phyloP scores from a whole-genome alignment of 805 yeast species.

The Metschnikowia santaceciliae region DNA sequence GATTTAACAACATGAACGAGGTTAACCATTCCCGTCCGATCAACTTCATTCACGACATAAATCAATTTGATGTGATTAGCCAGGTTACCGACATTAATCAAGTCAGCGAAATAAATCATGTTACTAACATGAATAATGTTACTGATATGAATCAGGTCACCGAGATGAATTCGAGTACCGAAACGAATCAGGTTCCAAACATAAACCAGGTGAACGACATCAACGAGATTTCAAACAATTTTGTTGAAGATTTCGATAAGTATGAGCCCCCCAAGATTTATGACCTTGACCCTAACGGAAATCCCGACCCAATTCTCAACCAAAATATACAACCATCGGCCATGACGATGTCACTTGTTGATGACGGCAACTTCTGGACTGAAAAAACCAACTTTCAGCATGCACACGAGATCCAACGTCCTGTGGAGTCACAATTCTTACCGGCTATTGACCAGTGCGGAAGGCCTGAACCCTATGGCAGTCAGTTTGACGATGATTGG shows the following conservation, averaged over 20 bases:
- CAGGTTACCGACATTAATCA: no score
- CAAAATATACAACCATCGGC: background rate
- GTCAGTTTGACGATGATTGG: background rate
- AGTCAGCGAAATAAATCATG: no score
- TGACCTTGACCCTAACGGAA: background rate
- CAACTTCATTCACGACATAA: no score
- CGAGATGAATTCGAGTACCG: no score
- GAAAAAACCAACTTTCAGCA: background rate
- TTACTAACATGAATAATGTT: no score
- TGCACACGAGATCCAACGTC: background rate
- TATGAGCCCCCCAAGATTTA: background rate
- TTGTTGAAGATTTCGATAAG: background rate
- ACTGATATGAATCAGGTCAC: no score
- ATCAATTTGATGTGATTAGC: no score
- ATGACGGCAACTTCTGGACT: background rate
- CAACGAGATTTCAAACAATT: background rate
- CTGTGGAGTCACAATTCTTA: background rate
- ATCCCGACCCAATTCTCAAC: background rate
- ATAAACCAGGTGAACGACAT: background rate
- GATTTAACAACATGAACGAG: no score
- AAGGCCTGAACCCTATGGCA: no score
- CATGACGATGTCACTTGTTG: background rate
- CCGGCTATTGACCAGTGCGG: no score
- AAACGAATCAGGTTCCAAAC: no score
- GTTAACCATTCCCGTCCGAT: no score